These are phyloP conservation scores for Wolfiporia cocos DNA, from an alignment of 1,284 basidiomycete genomes.

Conservation along the genomic window DNA sequence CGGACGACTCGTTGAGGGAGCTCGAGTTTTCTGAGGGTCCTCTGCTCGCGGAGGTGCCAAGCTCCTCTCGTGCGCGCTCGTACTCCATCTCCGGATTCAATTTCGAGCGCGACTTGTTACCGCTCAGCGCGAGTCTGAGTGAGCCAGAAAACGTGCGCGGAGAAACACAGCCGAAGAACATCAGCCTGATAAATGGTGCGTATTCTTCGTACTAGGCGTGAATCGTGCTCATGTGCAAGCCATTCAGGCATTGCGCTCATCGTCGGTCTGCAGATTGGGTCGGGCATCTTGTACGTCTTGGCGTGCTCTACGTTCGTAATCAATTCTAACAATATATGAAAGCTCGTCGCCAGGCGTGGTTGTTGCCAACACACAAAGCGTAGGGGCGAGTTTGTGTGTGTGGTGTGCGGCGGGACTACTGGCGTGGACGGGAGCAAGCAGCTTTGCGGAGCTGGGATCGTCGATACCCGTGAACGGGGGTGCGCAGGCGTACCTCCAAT, in stretches of 20 bases:
- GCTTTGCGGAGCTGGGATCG: slow-evolving; percentile 83
- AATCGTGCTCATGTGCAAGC: too few species aligned
- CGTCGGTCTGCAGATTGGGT: slow-evolving; percentile 84
- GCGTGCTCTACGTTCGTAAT: not conserved
- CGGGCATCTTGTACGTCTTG: slow-evolving; percentile 78
- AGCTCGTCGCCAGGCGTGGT: slow-evolving; percentile 91
- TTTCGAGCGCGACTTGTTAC: slow-evolving; percentile 72
- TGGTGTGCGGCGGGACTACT: slow-evolving; percentile 79
- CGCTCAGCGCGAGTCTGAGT: slow-evolving; percentile 68
- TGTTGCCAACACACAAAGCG: slow-evolving; percentile 78
- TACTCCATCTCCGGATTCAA: slow-evolving; percentile 76
- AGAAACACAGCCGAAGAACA: slow-evolving; percentile 57
- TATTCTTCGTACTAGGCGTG: slow-evolving; percentile 1
- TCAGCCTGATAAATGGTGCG: slow-evolving; percentile 75
- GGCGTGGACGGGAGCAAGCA: slow-evolving; percentile 92
- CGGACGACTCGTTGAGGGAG: slow-evolving; percentile 69
- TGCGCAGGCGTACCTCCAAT: slow-evolving; percentile 87
- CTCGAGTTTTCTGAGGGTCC: slow-evolving; percentile 70
- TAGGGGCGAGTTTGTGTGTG: slow-evolving; percentile 77
- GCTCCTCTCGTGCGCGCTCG: slow-evolving; percentile 40
- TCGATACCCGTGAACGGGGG: slow-evolving; percentile 87
- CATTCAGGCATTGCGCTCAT: slow-evolving; percentile 74
- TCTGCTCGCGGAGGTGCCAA: slow-evolving; percentile 28
- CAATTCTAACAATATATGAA: slow-evolving; percentile 1
- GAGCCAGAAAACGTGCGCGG: slow-evolving; percentile 48